Evolutionary conservation across 2,329 filamentous ascomycete species (phyloP), one percentile per base, ranked within the genome.

Genomic region (Epichloe sylvatica): DNA sequence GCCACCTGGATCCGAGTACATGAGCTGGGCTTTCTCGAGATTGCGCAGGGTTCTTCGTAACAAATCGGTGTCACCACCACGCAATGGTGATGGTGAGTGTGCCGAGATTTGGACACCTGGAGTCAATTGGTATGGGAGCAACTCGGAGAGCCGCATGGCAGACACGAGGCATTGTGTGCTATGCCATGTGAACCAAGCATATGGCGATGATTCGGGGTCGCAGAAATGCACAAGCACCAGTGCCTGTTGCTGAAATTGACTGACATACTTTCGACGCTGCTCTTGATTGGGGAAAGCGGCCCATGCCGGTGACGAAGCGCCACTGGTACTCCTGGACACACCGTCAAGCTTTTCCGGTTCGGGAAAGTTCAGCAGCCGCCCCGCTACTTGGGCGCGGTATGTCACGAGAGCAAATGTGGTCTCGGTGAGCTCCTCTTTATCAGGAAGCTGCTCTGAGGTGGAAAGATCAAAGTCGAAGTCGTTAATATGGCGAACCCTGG

Each of bases 121-220:
- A 9, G 9, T 33, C 15, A 34, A 25, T 19, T 49, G 42, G 2
- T 49, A 37, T 3, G 47, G 46, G 19, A 52, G 47, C 33, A 48
- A 13, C 3, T 45, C 30, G 1, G 49, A 50, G 8, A 52, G 47
- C 3, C 51, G 41, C 33, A 49, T 39, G 9, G 46, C 49, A 23
- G 53, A 50, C 5, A 54, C 45, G n/a, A 52, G 42, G 19, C 49
- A 54, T 37, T 53, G 53, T 3, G 53, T 50, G 46, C 47, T 53
- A 21, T 54, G 49, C 21, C 21, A 21, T 21, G 21, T 53, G 37
- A 50, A 52, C 53, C 51, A 54, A 25, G 53, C 49, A 15, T 53
- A 51, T 5, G 42, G 12, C 9, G 53, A 54, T 1, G 49, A 47
- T 37, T 52, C 51, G 6, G 51, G 53, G 15, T 54, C 49, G 15